Conservation (phyloP, 345 rosid genomes). For the Trapa incisa region DNA sequence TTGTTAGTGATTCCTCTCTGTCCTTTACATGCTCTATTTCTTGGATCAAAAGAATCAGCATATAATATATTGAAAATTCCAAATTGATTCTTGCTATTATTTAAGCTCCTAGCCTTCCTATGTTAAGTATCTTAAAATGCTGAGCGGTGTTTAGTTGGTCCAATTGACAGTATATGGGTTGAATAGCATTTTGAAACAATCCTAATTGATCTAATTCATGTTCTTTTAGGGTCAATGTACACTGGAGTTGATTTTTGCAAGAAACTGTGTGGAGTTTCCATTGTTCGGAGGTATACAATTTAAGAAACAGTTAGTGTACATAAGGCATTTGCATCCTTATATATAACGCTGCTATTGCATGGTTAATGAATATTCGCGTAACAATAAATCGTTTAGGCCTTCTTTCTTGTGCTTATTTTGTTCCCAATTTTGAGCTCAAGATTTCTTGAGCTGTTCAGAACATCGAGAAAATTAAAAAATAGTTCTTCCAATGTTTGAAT, state of each 20-base stretch:
- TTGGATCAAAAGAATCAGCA: not conserved
- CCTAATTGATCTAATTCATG: constrained; percentile 1
- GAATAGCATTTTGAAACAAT: not conserved
- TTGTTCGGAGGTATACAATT: constrained; percentile 67
- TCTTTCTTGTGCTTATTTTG: not conserved
- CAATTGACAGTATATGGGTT: not conserved
- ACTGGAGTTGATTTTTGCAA: constrained; percentile 98
- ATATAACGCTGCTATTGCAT: not conserved
- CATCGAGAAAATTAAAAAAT: not conserved
- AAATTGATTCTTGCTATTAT: not conserved
- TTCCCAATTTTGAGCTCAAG: not conserved
- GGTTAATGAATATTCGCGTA: not conserved
- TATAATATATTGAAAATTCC: not conserved
- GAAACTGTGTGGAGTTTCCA: constrained; percentile 95
- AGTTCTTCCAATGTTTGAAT: not conserved
- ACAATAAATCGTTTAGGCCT: not conserved
- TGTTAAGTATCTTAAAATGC: not conserved
- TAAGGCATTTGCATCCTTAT: not conserved
- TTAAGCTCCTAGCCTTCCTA: not conserved
- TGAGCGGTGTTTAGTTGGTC: not conserved
- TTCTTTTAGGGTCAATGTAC: constrained; percentile 59
- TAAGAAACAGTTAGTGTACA: not conserved
- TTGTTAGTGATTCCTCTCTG: constrained; percentile 1
- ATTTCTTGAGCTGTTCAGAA: not conserved
- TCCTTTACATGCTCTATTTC: constrained; percentile 3